Evolutionary conservation across 2,329 filamentous ascomycete species (phyloP), one percentile per base, ranked within the genome.

Genomic region (Aspergillus phoenicis): DNA sequence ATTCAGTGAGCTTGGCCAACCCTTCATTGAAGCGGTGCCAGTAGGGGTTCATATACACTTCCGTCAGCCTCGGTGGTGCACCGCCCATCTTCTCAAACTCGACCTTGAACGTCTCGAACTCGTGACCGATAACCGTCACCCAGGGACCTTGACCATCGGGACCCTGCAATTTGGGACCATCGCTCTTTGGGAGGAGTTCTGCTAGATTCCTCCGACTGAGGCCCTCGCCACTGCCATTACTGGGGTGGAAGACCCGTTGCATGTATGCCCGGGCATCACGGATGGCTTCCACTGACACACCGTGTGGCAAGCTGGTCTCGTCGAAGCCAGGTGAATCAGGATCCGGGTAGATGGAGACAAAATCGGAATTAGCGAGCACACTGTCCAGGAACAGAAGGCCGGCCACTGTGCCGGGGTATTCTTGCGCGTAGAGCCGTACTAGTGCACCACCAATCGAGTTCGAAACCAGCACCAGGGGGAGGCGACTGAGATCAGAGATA

Each of bases 341-440:
- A 64, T 87, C 79, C 0, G 85, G 85, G 68, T 84, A 85, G 5
- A 86, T 63, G 8, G 80, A 81, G 2, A 84, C 78, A 33, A 84
- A 82, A 65, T 87, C 82, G 0, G 81, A 80, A 66, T 86, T 84
- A 15, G 85, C 82, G 70, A 87, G 81, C 62, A 85, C 83, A 38
- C 81, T 85, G 67, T 87, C 85, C 1, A 87, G 80, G 11, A 87
- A 78, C 0, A 87, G 36, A 4, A 82, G 70, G 0, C 75, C 84
- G 0, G 76, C 73, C 0, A 84, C 79, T 0, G 73, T 75, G 2
- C 77, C 75, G 0, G 82, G 79, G 55, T 84, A 78, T 2, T 72
- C 69, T 48, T 80, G 73, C 1, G 82, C 78, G 65, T 83, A 86
- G 4, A 86, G 77, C 1, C 85, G 80, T 0, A 78, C 80, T 15